Percentiles rank a stretch among this genome's conserved stretches.
Evolutionary conservation across 148 eudicot genomes (phyloP).

Genomic region (Euryodendron excelsum): DNA sequence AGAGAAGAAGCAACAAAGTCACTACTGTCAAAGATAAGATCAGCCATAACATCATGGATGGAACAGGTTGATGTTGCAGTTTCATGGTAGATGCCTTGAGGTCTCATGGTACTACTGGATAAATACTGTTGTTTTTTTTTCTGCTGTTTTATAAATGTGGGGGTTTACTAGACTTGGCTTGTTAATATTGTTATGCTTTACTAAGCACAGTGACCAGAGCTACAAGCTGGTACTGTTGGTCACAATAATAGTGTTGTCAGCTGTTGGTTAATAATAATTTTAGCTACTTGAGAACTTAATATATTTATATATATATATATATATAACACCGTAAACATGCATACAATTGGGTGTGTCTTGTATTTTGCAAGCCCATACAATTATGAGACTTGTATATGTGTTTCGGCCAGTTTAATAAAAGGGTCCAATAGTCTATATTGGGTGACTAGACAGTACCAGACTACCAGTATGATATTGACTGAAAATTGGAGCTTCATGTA

Average conservation of each 20-base stretch:
- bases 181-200: background rate
- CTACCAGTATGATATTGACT: too few species aligned
- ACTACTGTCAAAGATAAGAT: conserved; percentile 17
- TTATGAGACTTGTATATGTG: background rate
- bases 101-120: background rate
- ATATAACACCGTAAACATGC: background rate
- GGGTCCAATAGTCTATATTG: too few species aligned
- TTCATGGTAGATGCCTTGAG: conserved; percentile 31
- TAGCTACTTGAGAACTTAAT: too few species aligned
- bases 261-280: too few species aligned
- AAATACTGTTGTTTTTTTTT: background rate
- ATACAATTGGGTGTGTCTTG: background rate
- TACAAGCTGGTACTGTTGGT: too few species aligned
- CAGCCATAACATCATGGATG: conserved; percentile 24
- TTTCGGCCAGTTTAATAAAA: too few species aligned
- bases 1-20: conserved; percentile 20
- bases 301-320: too few species aligned
- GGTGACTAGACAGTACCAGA: too few species aligned
- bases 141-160: background rate
- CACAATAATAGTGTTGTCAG: too few species aligned
- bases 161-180: background rate
- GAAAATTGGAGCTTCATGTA: too few species aligned
- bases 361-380: background rate
- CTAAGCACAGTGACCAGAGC: background rate
- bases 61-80: conserved; percentile 19